Evolutionary conservation across 2,329 filamentous ascomycete species (phyloP), one percentile per base, ranked within the genome.

Genomic region (Coccinonectria pachysandricola): DNA sequence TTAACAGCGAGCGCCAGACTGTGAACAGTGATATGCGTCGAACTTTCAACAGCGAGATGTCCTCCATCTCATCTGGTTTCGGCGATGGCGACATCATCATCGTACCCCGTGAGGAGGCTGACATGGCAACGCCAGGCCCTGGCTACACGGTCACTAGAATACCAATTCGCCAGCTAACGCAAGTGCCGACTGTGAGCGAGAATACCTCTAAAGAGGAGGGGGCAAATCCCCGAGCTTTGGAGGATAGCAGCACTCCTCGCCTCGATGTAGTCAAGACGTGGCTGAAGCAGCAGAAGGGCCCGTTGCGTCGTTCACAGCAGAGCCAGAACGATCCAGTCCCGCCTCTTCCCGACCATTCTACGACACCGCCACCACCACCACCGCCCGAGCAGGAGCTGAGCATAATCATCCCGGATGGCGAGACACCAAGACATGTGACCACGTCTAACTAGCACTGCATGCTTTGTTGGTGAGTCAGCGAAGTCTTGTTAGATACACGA

Each of bases 31-130:
- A 10, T 10, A 35, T 40, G 15, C 33, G 35, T 9, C 46, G 40
- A 19, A 58, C 62, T 16, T 57, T 62, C 6, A 45, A 52, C 4
- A 72, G 66, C 32, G 63, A 65, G 24, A 41, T 74, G 16, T 76
- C 73, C 0, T 77, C 72, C 0, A 54, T 78, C 4, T 77, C 73
- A 0, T 78, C 74, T 0, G 73, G 72, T 6, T 77, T 77, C 35
- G 73, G 73, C 11, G 72, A 78, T 40, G 69, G 64, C 13, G 68
- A 75, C 22, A 70, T 75, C 15, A 60, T 71, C 16, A 48, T 68
- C 14, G 58, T 59, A 5, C 52, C 49, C 15, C n/a, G n/a, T n/a
- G n/a, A n/a, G n/a, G n/a, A n/a, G n/a, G n/a, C n/a, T n/a, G 67
- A 71, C 22, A 72, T 68, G 0, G 49, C 66, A 3, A 70, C 64